phyloP scores from a whole-genome alignment of 306 rosid genomes.

The Pterocarpus macrocarpus region DNA sequence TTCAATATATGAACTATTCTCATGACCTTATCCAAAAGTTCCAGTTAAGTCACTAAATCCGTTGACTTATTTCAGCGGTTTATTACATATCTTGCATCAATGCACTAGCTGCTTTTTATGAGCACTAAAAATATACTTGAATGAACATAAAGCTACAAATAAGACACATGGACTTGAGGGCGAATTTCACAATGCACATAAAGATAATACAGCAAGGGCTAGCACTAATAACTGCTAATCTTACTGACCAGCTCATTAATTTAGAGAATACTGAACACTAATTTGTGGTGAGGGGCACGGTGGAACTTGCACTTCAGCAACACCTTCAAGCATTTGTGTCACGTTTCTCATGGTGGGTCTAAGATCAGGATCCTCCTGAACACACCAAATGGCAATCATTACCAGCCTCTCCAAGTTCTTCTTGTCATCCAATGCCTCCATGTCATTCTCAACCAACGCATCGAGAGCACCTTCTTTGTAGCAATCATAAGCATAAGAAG shows the following conservation, averaged over 20 bases:
- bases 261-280: conserved; percentile 42
- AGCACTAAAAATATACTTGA: neutral
- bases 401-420: conserved; percentile 44
- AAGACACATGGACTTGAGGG: neutral
- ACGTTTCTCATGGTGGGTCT: conserved; percentile 54
- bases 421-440: conserved; percentile 50
- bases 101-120: neutral
- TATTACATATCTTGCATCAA: neutral
- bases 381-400: conserved; percentile 52
- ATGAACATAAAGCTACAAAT: conserved; percentile 1
- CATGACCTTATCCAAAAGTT: neutral
- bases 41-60: neutral
- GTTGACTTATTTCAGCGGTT: too few relatives aligned
- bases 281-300: conserved; percentile 36
- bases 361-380: conserved; percentile 53
- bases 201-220: neutral
- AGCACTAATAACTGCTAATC: neutral
- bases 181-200: conserved; percentile 8
- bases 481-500: conserved; percentile 56
- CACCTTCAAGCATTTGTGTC: conserved; percentile 58
- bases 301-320: conserved; percentile 49
- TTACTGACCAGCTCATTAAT: neutral
- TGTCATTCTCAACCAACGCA: conserved; percentile 49
- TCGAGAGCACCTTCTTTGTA: conserved; percentile 32
- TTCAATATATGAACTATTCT: too few relatives aligned